Evolutionary conservation across 1,284 basidiomycete genomes (phyloP).

Genomic region (Gomphus bonarii): DNA sequence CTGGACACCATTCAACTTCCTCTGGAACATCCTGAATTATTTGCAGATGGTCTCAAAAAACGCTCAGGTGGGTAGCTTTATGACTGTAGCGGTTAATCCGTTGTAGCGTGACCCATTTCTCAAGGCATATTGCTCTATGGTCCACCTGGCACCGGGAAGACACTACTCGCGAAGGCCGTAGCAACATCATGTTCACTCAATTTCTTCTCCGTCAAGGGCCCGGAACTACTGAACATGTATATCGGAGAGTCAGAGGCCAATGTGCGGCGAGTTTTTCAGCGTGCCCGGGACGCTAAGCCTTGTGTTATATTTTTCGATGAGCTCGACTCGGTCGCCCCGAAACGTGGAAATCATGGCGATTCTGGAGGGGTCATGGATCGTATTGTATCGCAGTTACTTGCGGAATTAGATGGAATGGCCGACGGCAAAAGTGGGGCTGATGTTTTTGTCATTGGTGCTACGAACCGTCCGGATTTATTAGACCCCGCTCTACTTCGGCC

Average conservation of each 20-base stretch:
- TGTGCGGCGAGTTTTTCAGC: slow-evolving; percentile 86
- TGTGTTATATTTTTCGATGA: slow-evolving; percentile 99
- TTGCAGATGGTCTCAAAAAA: slow-evolving; percentile 90
- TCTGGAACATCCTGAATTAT: slow-evolving; percentile 89
- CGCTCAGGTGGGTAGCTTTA: slow-evolving; percentile 61
- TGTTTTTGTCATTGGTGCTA: slow-evolving; percentile 96
- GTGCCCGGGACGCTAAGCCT: slow-evolving; percentile 81
- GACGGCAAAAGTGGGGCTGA: slow-evolving; percentile 48
- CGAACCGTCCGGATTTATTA: slow-evolving; percentile 91
- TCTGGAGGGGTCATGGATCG: slow-evolving; percentile 97
- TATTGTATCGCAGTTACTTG: slow-evolving; percentile 92
- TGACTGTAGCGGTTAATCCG: neutral
- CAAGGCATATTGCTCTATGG: slow-evolving; percentile 84
- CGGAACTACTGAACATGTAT: slow-evolving; percentile 95
- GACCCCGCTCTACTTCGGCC: slow-evolving; percentile 91
- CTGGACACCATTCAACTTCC: slow-evolving; percentile 96
- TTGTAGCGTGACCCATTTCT: neutral
- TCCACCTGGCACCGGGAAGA: slow-evolving; percentile 95
- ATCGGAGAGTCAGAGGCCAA: slow-evolving; percentile 98
- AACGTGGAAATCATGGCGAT: slow-evolving; percentile 90
- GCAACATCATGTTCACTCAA: slow-evolving; percentile 89
- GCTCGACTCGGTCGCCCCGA: slow-evolving; percentile 92
- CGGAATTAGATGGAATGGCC: slow-evolving; percentile 91
- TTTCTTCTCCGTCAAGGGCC: slow-evolving; percentile 95
- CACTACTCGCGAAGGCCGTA: slow-evolving; percentile 87